Percentiles rank a stretch among this genome's conserved stretches.
Conservation (phyloP, 768 basidiomycete genomes). For the Pulveroboletus frians region DNA sequence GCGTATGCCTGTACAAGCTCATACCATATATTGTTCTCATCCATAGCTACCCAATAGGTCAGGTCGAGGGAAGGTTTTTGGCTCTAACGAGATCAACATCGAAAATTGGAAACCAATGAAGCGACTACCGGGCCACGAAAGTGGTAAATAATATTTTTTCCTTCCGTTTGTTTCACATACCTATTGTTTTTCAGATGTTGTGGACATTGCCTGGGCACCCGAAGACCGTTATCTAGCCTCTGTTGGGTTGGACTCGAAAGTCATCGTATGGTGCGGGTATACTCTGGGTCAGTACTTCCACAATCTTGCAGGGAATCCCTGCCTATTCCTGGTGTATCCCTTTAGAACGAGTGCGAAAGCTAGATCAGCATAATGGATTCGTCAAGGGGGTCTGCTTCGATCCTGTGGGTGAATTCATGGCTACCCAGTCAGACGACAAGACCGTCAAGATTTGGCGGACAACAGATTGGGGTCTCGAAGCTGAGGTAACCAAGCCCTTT, state of each 20-base stretch:
- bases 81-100: conserved; percentile 91
- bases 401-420: conserved; percentile 94
- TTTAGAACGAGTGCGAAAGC: conserved; percentile 73
- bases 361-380: conserved; percentile 90
- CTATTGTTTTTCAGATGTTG: conserved; percentile 62
- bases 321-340: neutral
- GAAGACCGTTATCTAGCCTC: conserved; percentile 91
- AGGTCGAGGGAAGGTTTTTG: conserved; percentile 86
- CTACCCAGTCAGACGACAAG: conserved; percentile 96
- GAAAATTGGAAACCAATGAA: conserved; percentile 97
- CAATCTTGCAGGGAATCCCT: neutral
- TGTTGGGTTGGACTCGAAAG: conserved; percentile 86
- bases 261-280: conserved; percentile 91
- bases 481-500: conserved; percentile 85
- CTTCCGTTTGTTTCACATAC: conserved; percentile 1
- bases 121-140: conserved; percentile 89
- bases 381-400: conserved; percentile 99
- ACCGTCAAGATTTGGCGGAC: conserved; percentile 97
- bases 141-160: conserved; percentile 50
- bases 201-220: conserved; percentile 92
- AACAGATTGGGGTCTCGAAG: conserved; percentile 82
- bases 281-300: conserved; percentile 64
- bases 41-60: conserved; percentile 39
- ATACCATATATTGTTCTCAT: neutral
- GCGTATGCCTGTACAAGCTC: conserved; percentile 28